Conservation (phyloP, 1,139 yeast genomes). For the Suhomyces anneliseae region DNA sequence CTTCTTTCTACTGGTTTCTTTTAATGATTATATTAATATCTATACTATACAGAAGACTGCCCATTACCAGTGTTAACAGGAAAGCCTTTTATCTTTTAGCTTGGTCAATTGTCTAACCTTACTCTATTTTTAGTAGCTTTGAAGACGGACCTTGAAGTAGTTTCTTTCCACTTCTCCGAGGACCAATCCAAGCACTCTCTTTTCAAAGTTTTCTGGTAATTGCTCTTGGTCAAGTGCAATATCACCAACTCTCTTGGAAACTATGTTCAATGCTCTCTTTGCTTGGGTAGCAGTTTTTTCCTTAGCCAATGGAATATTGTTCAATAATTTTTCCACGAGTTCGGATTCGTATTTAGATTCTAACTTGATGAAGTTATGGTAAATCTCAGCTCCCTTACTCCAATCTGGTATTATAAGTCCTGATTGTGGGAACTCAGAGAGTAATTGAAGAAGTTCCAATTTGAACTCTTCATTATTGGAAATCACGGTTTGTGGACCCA, state of each 20-base stretch:
- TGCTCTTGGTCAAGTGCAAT: constrained; percentile 27
- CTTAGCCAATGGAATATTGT: constrained; percentile 43
- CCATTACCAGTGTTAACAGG: too few relatives aligned
- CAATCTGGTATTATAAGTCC: constrained; percentile 50
- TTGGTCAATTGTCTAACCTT: too few relatives aligned
- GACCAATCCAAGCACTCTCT: constrained; percentile 1
- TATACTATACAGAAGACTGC: too few relatives aligned
- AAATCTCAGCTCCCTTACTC: constrained; percentile 62
- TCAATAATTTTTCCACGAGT: constrained; percentile 32
- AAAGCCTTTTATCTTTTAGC: neutral
- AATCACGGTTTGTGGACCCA: constrained; percentile 71
- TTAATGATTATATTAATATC: too few relatives aligned
- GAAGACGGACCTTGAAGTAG: constrained; percentile 33
- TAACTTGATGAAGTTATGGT: constrained; percentile 43
- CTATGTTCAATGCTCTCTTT: constrained; percentile 52
- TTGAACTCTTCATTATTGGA: constrained; percentile 31
- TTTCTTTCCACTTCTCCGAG: constrained; percentile 49
- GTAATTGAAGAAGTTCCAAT: constrained; percentile 35
- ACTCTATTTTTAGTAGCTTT: neutral
- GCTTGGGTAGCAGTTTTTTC: constrained; percentile 28
- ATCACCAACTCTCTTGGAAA: constrained; percentile 49
- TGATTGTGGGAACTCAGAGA: constrained; percentile 47
- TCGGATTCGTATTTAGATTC: constrained; percentile 20
- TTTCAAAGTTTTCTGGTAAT: neutral
- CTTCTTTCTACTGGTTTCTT: too few relatives aligned